These are phyloP conservation scores for Begonia loranthoides DNA, from an alignment of 306 rosid species.

Conservation along the genomic window DNA sequence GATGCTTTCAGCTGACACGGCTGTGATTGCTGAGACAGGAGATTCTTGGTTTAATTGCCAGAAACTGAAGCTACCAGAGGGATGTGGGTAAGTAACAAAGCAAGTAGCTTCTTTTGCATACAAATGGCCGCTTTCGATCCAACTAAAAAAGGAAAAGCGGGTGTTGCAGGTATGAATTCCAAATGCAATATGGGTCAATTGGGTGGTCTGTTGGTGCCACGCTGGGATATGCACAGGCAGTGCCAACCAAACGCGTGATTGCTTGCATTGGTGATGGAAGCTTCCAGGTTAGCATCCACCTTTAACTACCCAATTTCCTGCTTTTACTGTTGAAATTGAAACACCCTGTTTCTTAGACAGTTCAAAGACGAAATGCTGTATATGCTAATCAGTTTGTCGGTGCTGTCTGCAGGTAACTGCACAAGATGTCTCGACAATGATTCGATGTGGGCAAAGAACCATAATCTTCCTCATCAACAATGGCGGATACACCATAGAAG, in stretches of 20 bases:
- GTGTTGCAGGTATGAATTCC: conserved; percentile 39
- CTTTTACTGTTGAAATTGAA: background rate
- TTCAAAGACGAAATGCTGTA: background rate
- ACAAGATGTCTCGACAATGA: conserved; percentile 41
- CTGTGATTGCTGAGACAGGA: conserved; percentile 34
- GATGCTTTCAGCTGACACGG: conserved; percentile 23
- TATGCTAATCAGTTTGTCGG: background rate
- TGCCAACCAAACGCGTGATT: conserved; percentile 29
- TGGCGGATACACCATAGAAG: conserved; percentile 41
- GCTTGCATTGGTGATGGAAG: conserved; percentile 48
- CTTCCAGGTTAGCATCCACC: conserved; percentile 20
- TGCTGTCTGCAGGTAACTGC: conserved; percentile 21
- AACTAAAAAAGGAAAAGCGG: conserved; percentile 13
- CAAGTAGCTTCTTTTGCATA: background rate
- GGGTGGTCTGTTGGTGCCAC: conserved; percentile 54
- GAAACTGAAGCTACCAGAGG: conserved; percentile 27
- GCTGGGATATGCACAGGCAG: conserved; percentile 34
- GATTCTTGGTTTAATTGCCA: conserved; percentile 43
- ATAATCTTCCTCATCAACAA: conserved; percentile 37
- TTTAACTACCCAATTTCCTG: background rate
- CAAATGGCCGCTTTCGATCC: too few relatives aligned
- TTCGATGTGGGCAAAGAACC: conserved; percentile 17
- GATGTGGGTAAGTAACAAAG: conserved; percentile 25
- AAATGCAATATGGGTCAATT: conserved; percentile 39
- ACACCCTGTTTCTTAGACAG: background rate